Percentiles rank a stretch among this genome's conserved stretches.
phyloP scores from a whole-genome alignment of 2,329 filamentous ascomycete species.

The Fusarium verticillioides region DNA sequence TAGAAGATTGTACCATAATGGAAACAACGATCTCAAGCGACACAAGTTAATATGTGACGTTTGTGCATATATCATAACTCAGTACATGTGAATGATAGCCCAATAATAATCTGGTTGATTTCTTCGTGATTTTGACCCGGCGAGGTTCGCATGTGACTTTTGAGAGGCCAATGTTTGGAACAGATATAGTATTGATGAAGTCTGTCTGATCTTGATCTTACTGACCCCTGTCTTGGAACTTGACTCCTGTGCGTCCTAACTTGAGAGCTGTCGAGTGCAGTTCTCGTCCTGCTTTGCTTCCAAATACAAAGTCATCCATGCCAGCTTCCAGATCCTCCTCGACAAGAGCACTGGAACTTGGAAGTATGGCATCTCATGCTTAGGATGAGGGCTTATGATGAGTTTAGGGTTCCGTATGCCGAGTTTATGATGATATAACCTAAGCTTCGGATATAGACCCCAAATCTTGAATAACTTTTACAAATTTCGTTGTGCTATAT shows the following conservation, averaged over 20 bases:
- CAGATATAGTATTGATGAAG: too few relatives aligned
- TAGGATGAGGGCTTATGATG: not conserved
- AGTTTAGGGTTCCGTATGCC: not conserved
- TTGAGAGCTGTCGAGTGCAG: too few relatives aligned
- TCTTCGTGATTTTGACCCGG: not conserved
- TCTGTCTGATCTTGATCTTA: not conserved
- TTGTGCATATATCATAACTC: not conserved
- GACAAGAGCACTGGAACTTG: not conserved
- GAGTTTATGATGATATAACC: not conserved
- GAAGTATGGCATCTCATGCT: too few relatives aligned
- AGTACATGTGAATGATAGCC: not conserved
- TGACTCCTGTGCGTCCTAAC: too few relatives aligned
- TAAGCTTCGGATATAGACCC: not conserved
- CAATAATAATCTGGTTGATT: too few relatives aligned
- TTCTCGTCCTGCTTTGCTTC: too few relatives aligned
- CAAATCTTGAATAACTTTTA: too few relatives aligned
- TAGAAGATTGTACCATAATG: constrained; percentile 50
- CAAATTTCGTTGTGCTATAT: too few relatives aligned
- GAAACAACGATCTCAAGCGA: constrained; percentile 26
- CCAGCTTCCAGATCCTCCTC: too few relatives aligned
- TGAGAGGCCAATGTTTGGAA: not conserved
- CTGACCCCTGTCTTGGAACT: not conserved
- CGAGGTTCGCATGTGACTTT: not conserved
- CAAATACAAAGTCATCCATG: not conserved
- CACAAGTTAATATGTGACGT: not conserved